Percentiles rank a stretch among this genome's conserved stretches.
These are phyloP conservation scores for Durusdinium trenchii DNA, from an alignment of 73 alveolate species.

Conservation along the genomic window DNA sequence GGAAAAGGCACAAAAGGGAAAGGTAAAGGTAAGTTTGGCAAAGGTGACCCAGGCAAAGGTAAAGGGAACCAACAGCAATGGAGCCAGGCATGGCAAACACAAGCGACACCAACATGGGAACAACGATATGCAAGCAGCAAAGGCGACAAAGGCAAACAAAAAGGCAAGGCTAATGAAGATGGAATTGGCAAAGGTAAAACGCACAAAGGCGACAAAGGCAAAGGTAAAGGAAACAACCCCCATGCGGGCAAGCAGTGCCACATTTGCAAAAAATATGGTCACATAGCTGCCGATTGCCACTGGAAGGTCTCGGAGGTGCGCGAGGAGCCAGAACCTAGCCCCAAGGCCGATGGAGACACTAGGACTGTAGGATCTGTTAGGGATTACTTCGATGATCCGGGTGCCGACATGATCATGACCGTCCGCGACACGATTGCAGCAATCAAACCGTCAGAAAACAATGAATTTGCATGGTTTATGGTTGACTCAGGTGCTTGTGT, in stretches of 20 bases:
- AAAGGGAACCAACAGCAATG: not conserved
- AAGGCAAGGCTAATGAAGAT: not conserved
- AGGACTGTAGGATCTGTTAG: not conserved
- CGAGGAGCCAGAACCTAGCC: too few relatives aligned
- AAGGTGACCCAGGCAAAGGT: not conserved
- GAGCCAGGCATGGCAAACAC: not conserved
- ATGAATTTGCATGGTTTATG: not conserved
- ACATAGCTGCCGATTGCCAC: slow-evolving; percentile 1
- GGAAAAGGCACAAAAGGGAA: not conserved
- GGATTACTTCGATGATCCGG: not conserved
- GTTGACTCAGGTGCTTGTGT: not conserved
- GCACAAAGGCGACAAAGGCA: not conserved
- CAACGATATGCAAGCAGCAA: not conserved
- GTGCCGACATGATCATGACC: not conserved
- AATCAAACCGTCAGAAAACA: not conserved
- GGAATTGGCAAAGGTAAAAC: not conserved
- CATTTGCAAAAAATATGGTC: slow-evolving; percentile 46
- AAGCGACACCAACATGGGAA: not conserved
- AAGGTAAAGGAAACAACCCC: slow-evolving; percentile 34
- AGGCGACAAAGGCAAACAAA: not conserved
- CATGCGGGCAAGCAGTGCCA: slow-evolving; percentile 44
- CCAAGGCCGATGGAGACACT: too few relatives aligned
- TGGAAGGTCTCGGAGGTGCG: slow-evolving; percentile 8
- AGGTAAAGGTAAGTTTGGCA: not conserved
- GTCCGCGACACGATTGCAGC: not conserved